phyloP scores from a whole-genome alignment of 192 early-diverging fungal genomes.

The Coemansia aciculifera region DNA sequence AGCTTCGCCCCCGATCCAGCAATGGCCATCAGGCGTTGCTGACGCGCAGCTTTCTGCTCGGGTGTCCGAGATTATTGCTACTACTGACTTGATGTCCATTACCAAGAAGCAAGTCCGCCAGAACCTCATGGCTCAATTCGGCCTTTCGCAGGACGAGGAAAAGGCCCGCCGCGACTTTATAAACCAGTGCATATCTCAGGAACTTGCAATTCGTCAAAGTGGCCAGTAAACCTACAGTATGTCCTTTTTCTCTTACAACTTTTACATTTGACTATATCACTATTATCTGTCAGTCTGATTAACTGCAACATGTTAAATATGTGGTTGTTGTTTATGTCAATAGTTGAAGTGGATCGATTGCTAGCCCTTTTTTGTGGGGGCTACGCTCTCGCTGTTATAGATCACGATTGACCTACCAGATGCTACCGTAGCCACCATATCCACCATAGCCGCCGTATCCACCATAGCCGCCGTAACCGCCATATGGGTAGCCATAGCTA shows the following conservation, averaged over 20 bases:
- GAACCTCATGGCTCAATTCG: conserved; percentile 75
- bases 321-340: neutral
- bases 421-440: neutral
- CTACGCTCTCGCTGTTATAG: neutral
- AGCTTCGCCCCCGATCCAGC: conserved; percentile 8
- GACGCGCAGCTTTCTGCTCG: conserved; percentile 70
- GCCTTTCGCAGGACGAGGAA: conserved; percentile 69
- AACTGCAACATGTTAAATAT: neutral
- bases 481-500: conserved; percentile 30
- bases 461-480: conserved; percentile 21
- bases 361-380: neutral
- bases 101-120: conserved; percentile 99
- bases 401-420: conserved; percentile 1
- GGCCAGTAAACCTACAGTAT: neutral
- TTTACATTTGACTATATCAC: conserved; percentile 1
- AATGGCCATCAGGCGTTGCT: conserved; percentile 58
- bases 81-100: conserved; percentile 95
- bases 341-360: neutral
- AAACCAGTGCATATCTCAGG: conserved; percentile 75
- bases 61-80: conserved; percentile 77
- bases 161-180: conserved; percentile 80
- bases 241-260: neutral
- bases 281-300: neutral
- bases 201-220: conserved; percentile 39
- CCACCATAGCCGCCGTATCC: conserved; percentile 19